Conservation (phyloP, 306 rosid genomes). For the Prunus davidiana region DNA sequence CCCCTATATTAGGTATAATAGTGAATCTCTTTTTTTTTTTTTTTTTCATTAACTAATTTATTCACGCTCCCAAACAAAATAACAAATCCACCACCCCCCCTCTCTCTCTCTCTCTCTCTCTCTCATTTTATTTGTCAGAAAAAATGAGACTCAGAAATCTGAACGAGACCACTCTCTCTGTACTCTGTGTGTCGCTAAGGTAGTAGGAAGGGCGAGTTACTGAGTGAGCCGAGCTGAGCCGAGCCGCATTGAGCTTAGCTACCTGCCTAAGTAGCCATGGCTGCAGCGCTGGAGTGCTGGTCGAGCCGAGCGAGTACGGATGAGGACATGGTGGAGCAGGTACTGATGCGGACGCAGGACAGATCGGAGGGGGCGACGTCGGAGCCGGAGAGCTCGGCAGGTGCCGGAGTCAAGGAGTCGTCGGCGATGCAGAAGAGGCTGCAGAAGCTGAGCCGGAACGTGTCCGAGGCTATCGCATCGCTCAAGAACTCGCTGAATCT, state of each 20-base stretch:
- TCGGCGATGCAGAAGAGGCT: slow-evolving; percentile 75
- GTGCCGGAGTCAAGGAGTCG: slow-evolving; percentile 36
- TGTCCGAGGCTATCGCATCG: slow-evolving; percentile 73
- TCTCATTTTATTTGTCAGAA: not conserved
- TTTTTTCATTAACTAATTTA: not conserved
- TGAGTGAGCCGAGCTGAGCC: not conserved
- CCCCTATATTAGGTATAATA: too few species aligned
- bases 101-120: not conserved
- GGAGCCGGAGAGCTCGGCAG: slow-evolving; percentile 30
- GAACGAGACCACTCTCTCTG: slow-evolving; percentile 8
- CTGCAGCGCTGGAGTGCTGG: slow-evolving; percentile 92
- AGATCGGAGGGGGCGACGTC: slow-evolving; percentile 47
- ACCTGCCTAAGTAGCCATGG: slow-evolving; percentile 40
- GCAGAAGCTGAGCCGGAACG: slow-evolving; percentile 69
- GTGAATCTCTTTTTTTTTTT: not conserved
- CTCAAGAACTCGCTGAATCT: slow-evolving; percentile 72
- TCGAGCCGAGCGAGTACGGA: slow-evolving; percentile 62
- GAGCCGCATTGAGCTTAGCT: not conserved
- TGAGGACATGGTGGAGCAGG: slow-evolving; percentile 79
- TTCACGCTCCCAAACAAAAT: not conserved
- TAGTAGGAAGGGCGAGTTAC: not conserved
- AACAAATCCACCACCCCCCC: not conserved
- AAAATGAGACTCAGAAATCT: slow-evolving; percentile 26
- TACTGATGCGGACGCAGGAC: slow-evolving; percentile 61
- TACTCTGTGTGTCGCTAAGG: not conserved